These are phyloP conservation scores for Epichloe brachyelytri DNA, from an alignment of 2,329 filamentous ascomycete genomes.

Conservation along the genomic window DNA sequence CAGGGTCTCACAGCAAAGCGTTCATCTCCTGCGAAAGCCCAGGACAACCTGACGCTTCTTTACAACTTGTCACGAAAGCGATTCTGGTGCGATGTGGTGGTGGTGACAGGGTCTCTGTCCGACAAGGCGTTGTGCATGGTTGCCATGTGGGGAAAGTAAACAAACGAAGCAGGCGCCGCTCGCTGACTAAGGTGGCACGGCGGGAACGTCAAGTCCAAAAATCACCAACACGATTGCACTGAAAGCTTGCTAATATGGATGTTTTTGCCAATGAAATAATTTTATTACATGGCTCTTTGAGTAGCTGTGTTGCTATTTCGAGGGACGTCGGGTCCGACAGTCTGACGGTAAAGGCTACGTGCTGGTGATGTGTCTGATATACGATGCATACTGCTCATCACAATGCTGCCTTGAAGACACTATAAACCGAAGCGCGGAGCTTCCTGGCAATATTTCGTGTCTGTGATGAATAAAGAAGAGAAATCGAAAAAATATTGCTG, in stretches of 20 bases:
- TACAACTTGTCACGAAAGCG: neutral
- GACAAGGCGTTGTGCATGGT: constrained; percentile 14
- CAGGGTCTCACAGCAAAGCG: neutral
- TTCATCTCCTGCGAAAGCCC: neutral
- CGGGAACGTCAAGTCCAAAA: too few species aligned
- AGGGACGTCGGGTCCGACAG: neutral
- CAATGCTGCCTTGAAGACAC: neutral
- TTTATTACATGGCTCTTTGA: neutral
- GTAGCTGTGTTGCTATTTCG: neutral
- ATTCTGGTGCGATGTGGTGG: constrained; percentile 1
- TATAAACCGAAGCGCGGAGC: neutral
- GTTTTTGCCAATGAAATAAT: too few species aligned
- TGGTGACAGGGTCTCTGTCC: neutral
- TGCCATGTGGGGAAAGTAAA: constrained; percentile 28
- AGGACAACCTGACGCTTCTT: neutral
- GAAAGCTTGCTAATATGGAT: neutral
- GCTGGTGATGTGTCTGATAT: neutral
- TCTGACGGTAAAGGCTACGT: neutral
- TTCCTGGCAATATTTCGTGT: neutral
- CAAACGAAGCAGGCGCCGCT: constrained; percentile 13
- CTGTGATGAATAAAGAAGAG: neutral
- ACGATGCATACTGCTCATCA: too few species aligned
- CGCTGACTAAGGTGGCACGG: constrained; percentile 12
- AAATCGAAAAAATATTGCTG: neutral
- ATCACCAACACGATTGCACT: neutral